Conservation (phyloP, 805 yeast species). For the Wickerhamiella brachini region DNA sequence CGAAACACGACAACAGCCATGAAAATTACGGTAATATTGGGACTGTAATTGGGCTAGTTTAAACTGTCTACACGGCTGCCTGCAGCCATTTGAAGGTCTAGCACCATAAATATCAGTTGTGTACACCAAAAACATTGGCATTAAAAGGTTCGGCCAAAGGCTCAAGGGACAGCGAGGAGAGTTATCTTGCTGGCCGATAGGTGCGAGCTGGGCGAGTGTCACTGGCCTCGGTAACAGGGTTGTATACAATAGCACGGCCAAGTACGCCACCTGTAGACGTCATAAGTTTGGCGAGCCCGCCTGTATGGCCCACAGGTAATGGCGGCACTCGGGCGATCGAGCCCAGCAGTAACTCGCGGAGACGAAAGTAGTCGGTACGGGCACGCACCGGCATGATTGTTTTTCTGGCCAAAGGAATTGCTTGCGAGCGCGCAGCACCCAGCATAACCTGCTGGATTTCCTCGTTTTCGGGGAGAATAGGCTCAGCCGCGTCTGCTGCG, state of each 20-base stretch:
- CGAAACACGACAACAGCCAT: too few relatives aligned
- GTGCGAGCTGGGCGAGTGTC: constrained; percentile 21
- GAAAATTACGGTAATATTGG: too few relatives aligned
- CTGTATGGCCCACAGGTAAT: constrained; percentile 28
- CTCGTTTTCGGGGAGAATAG: constrained; percentile 64
- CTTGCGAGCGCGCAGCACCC: constrained; percentile 66
- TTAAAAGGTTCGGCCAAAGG: too few relatives aligned
- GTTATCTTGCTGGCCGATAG: neutral
- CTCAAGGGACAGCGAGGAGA: too few relatives aligned
- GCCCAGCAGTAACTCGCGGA: constrained; percentile 82
- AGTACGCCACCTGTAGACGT: constrained; percentile 23
- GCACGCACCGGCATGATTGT: constrained; percentile 55
- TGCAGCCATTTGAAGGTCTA: neutral
- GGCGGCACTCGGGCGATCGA: constrained; percentile 45
- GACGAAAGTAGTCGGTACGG: constrained; percentile 56
- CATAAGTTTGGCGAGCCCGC: constrained; percentile 17
- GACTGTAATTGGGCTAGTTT: too few relatives aligned
- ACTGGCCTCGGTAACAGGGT: constrained; percentile 18
- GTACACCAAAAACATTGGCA: too few relatives aligned
- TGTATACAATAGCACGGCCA: constrained; percentile 24
- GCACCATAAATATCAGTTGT: too few relatives aligned
- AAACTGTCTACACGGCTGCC: neutral
- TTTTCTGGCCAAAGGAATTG: constrained; percentile 61
- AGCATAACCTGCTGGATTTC: constrained; percentile 80
- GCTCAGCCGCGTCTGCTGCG: constrained; percentile 20